Base-by-base conservation (phyloP, 352 stramenopile species). In the Plasmopara viticola region DNA sequence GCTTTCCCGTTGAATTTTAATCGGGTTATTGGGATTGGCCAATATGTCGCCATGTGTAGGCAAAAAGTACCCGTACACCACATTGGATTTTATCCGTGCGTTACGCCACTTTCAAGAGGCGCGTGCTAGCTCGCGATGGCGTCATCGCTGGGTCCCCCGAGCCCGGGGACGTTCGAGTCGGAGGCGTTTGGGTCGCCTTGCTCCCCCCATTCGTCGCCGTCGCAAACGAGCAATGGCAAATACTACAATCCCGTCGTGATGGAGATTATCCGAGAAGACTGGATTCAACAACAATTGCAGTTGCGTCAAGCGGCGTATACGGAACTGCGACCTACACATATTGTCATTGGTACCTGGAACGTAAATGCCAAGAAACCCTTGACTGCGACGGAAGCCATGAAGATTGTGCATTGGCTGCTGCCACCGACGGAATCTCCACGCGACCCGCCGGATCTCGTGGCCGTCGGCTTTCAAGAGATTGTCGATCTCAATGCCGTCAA, bases 401-500 rank as follows among this genome's bases (percentile, higher is more conserved):
- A 85, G 60, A 66, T 90, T 49, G 44, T 73, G n/a, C 66, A 84
- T 29, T 95, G 84, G 84, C 56, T 95, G 9, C 64, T 84, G 33
- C 58, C 62, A n/a, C 51, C 66, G 9, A 37, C 34, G 0, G 51
- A 62, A 28, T 41, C 14, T 9, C 28, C 18, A n/a, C 41, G 29
- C 14, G 48, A 63, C 1, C 12, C 53, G 13, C 83, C 83, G 2
- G 80, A 91, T 48, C 59, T 94, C 50, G 64, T 93, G 18, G 80
- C 77, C 1, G 48, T 93, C 13, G 80, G 85, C 0, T 93, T 99
- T 62, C 97, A 99, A 65, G 97, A 99, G 80, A 99, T 99, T 58
- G 97, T 99, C 0, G 97, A 99, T 75, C 70, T 99, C 6, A 99
- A 98, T 66, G 97, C 96, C 3, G 94, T 98, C 12, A 99, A 99